Evolutionary conservation across 2,329 filamentous ascomycete species (phyloP), one percentile per base, ranked within the genome.

Genomic region (Lachnellula subtilissima): DNA sequence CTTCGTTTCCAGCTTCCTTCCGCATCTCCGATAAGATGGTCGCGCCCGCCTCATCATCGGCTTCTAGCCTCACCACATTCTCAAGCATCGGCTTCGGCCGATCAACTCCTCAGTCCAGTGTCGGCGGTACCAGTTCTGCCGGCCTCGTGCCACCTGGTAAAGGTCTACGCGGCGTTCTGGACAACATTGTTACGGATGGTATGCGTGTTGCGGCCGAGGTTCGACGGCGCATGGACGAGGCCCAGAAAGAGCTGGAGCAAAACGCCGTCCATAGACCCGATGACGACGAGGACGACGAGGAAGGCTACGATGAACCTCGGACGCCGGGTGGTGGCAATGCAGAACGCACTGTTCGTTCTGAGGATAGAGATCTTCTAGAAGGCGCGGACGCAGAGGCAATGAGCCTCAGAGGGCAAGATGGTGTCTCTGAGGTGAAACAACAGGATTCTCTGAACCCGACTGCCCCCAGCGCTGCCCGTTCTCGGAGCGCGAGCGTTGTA

Each of bases 151-250:
- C 67, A 54, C 64, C 83, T 1, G 80, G 81, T 17, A 88, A 92
- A 62, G 91, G 94, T 22, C 80, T 99, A 1, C 83, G 94, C 43
- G 94, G 94, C 19, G 94, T 99, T 57, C 78, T 99, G 40, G 94
- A 99, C 75, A 96, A 96, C 66, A 97, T 99, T 66, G 94, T 97
- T 61, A 96, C 89, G 1, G 94, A 99, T 69, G 94, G 94, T 43
- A 97, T 97, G 86, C 87, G 93, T 36, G 93, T 97, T 56, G 94
- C 94, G 0, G 89, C 88, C 0, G 94, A 99, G 71, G 93, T 99
- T 51, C 82, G 89, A 63, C 84, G 92, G 66, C 82, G 92, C 46
- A 96, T 97, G 87, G 93, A 99, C 61, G 94, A 99, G 70, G 93
- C 93, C 3, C 92, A 97, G 72, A 86, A 85, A 64, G 93, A 97